Conservation (phyloP, 2,329 filamentous ascomycete species). For the Pyrenophora teres region DNA sequence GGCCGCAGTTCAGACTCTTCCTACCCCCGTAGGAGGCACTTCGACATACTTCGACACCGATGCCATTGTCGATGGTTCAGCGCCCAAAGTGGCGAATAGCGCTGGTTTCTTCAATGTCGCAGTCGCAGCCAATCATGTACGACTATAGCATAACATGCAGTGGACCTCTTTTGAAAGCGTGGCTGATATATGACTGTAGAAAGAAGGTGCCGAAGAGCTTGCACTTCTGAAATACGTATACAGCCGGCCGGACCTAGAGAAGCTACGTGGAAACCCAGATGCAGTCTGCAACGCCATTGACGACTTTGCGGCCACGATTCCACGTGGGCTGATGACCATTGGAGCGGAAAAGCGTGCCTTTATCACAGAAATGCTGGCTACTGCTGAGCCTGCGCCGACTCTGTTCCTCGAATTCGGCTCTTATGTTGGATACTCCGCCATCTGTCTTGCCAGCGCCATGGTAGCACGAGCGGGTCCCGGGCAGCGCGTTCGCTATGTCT, state of each 20-base stretch:
- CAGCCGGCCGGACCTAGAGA: not conserved
- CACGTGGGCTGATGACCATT: constrained; percentile 1
- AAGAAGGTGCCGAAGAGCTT: constrained; percentile 2
- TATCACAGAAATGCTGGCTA: not conserved
- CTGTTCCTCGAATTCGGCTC: constrained; percentile 1
- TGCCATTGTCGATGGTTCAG: not conserved
- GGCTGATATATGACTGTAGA: not conserved
- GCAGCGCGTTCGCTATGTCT: not conserved
- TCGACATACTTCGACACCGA: constrained; percentile 1
- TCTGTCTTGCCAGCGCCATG: constrained; percentile 1
- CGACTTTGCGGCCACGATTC: not conserved
- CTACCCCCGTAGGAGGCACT: not conserved
- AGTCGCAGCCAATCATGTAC: constrained; percentile 1
- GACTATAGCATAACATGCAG: not conserved
- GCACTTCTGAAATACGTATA: not conserved
- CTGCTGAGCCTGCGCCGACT: not conserved
- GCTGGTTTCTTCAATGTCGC: constrained; percentile 3
- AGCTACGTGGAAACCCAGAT: constrained; percentile 1
- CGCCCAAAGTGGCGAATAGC: not conserved
- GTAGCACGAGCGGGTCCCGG: not conserved
- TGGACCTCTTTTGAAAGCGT: not conserved
- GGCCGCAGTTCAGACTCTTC: not conserved
- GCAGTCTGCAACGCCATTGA: constrained; percentile 1
- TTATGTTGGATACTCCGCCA: constrained; percentile 3
- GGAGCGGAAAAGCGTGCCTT: not conserved